Conservation (phyloP, 371 early-diverging fungal species). For the Mortierella sp. region DNA sequence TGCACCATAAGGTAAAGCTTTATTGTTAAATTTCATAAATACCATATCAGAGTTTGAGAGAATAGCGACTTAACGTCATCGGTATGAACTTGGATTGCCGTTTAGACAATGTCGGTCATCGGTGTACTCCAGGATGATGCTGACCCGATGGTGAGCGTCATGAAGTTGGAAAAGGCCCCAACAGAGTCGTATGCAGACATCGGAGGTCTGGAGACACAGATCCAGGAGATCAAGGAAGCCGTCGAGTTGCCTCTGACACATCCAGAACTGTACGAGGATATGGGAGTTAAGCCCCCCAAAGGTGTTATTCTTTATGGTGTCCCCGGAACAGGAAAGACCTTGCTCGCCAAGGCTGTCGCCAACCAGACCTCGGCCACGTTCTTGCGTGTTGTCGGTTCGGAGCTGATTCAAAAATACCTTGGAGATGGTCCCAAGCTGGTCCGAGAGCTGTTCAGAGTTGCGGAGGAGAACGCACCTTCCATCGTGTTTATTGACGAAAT, state of each 20-base stretch:
- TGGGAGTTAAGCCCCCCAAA: constrained; percentile 99
- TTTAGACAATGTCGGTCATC: constrained; percentile 87
- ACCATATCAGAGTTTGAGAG: too few species aligned
- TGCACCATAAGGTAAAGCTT: constrained; percentile 93
- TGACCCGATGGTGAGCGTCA: constrained; percentile 99
- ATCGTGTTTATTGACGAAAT: constrained; percentile 99
- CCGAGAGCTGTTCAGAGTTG: constrained; percentile 99
- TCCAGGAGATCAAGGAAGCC: constrained; percentile 99
- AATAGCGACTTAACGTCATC: neutral
- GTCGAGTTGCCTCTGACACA: constrained; percentile 99
- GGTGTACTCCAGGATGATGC: constrained; percentile 98
- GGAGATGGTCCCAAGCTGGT: constrained; percentile 99
- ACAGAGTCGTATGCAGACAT: constrained; percentile 99
- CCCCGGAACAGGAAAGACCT: constrained; percentile 99
- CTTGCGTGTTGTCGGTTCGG: constrained; percentile 99
- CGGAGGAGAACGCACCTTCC: constrained; percentile 99
- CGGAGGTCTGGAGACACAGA: constrained; percentile 99
- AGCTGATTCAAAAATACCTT: constrained; percentile 99
- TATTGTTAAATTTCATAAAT: too few species aligned
- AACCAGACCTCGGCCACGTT: constrained; percentile 99
- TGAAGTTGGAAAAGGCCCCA: constrained; percentile 99
- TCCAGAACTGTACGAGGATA: constrained; percentile 99
- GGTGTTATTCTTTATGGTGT: constrained; percentile 99
- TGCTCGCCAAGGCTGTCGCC: constrained; percentile 99
- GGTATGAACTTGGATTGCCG: neutral